Conservation (phyloP, 371 early-diverging fungal species). For the Basidiobolus meristosporus region DNA sequence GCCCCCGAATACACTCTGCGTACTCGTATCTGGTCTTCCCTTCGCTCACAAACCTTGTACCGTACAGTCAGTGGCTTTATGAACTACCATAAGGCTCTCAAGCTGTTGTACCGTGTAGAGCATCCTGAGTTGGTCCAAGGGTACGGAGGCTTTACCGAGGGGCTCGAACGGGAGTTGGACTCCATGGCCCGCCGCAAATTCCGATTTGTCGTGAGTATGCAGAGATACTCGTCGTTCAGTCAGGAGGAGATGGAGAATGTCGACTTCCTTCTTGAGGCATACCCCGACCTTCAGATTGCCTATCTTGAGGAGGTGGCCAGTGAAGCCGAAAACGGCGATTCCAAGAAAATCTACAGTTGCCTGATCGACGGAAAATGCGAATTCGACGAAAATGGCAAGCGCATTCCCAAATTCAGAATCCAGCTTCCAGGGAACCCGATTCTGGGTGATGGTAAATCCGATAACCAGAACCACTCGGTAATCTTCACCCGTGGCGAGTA, state of each 20-base stretch:
- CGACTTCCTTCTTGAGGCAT: constrained; percentile 55
- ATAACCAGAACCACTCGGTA: constrained; percentile 76
- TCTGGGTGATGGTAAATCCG: constrained; percentile 79
- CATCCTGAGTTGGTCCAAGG: constrained; percentile 48
- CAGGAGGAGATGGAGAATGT: constrained; percentile 56
- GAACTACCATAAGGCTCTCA: constrained; percentile 74
- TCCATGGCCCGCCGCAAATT: constrained; percentile 55
- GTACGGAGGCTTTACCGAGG: constrained; percentile 34
- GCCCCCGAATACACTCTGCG: constrained; percentile 66
- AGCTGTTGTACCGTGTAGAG: constrained; percentile 62
- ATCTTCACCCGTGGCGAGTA: constrained; percentile 78
- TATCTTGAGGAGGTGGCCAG: constrained; percentile 51
- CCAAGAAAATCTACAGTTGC: constrained; percentile 40
- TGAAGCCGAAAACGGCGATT: constrained; percentile 19
- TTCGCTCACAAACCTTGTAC: constrained; percentile 73
- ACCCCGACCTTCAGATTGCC: constrained; percentile 66
- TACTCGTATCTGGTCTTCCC: constrained; percentile 79
- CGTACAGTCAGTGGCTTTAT: constrained; percentile 79
- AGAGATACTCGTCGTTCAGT: constrained; percentile 58
- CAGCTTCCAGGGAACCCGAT: constrained; percentile 77
- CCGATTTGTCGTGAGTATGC: constrained; percentile 76
- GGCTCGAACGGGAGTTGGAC: constrained; percentile 46
- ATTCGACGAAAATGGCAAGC: constrained; percentile 33
- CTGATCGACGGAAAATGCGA: constrained; percentile 59
- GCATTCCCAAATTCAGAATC: constrained; percentile 52